Evolutionary conservation across 805 yeast genomes (phyloP).

Genomic region (Phaffomyces thermotolerans): DNA sequence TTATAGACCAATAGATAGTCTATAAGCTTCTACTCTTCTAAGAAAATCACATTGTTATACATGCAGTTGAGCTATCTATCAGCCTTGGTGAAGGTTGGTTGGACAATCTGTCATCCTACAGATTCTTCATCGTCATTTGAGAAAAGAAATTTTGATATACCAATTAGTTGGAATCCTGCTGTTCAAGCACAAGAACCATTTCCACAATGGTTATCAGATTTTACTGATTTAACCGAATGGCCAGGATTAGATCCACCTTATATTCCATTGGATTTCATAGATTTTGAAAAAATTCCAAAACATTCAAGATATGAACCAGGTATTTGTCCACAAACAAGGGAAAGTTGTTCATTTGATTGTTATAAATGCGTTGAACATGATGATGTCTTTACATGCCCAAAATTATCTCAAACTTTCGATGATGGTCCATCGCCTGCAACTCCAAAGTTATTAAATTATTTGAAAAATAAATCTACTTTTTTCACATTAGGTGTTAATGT

Average conservation of each 20-base stretch:
- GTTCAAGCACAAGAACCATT: constrained; percentile 38
- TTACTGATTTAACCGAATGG: constrained; percentile 74
- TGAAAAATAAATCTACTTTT: constrained; percentile 61
- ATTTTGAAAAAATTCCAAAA: constrained; percentile 45
- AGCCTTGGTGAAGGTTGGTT: not conserved
- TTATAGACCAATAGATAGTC: too few species aligned
- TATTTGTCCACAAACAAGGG: constrained; percentile 46
- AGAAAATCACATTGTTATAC: too few species aligned
- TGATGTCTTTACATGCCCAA: constrained; percentile 70
- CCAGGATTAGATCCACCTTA: constrained; percentile 87
- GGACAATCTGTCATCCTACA: not conserved
- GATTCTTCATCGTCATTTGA: not conserved
- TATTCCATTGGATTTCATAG: constrained; percentile 68
- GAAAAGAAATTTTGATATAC: constrained; percentile 7
- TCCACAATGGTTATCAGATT: constrained; percentile 71
- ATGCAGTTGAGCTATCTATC: not conserved
- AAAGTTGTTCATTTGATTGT: constrained; percentile 81
- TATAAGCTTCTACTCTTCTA: too few species aligned
- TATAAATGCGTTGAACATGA: constrained; percentile 66
- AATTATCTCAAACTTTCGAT: constrained; percentile 82
- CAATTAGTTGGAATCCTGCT: constrained; percentile 23
- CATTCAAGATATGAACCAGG: constrained; percentile 47
- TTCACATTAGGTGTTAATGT: constrained; percentile 82
- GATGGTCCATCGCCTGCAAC: constrained; percentile 89
- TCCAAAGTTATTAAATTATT: constrained; percentile 43